Evolutionary conservation across 139 green algal species (phyloP), one percentile per base, ranked within the genome.

Genomic region (Picochlorum costavermella): DNA sequence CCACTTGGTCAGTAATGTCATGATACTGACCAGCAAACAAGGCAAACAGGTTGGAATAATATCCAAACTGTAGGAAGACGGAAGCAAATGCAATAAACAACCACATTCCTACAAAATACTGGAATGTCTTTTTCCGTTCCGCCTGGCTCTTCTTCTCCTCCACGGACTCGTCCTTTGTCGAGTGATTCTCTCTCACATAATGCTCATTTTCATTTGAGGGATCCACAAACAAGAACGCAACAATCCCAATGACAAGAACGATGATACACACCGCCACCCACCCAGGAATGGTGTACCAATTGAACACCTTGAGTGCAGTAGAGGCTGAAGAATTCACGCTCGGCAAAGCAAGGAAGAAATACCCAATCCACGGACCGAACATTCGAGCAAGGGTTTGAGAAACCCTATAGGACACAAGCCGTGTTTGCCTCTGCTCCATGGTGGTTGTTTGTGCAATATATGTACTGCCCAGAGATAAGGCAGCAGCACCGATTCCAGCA

Each of bases 261-360:
- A 76, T 57, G 2, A 72, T 16, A 3, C 28, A 17, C 5, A 53
- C 51, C 3, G 70, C 63, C 16, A 56, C 36, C 70, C 70, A 76
- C 25, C 70, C 70, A n/a, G 69, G 68, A n/a, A 68, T 46, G 30
- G 60, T 74, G 60, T 74, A 74, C 63, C 63, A 76, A 64, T 76
- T 76, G 59, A 76, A 76, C 6, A 72, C 12, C 64, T 76, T 71
- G 4, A 72, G 45, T 36, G 9, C 63, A 2, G 56, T 66, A 10
- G 31, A 61, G 14, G 70, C 69, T 6, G 14, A 29, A 6, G 5
- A 6, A 37, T 23, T 58, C 26, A 75, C 69, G 6, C 64, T 40
- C 1, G 70, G 70, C 36, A 76, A 64, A 20, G 56, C 70, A 6
- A 76, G 29, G 56, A 76, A 76, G 20, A 76, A 10, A 43, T 68